Conservation (phyloP, 495 filamentous ascomycete species). For the Aspergillus olivimuriae region DNA sequence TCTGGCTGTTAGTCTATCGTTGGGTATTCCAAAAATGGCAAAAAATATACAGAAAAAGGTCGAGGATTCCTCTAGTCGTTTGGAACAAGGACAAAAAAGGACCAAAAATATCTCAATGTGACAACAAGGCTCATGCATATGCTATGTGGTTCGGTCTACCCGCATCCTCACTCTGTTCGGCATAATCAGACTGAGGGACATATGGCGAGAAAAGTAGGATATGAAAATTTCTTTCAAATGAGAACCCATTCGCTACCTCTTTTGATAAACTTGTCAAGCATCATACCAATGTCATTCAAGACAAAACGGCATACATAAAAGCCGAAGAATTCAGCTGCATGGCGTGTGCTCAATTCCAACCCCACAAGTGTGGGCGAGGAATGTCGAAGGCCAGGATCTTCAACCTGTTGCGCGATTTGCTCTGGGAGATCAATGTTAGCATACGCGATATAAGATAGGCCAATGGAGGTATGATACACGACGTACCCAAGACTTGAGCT, state of each 20-base stretch:
- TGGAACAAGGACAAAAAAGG: no score
- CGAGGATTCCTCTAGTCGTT: no score
- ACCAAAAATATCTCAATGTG: no score
- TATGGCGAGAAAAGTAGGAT: slow-evolving; percentile 3
- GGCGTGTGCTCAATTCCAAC: slow-evolving; percentile 83
- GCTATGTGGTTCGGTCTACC: no score
- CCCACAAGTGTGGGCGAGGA: slow-evolving; percentile 82
- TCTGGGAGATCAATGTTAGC: slow-evolving; percentile 45
- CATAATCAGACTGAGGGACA: no score
- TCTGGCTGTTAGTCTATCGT: no score
- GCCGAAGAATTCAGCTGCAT: slow-evolving; percentile 95
- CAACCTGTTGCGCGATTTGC: slow-evolving; percentile 92
- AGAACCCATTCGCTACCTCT: slow-evolving; percentile 90
- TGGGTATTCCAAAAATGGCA: no score
- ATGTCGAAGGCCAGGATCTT: slow-evolving; percentile 85
- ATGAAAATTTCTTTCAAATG: slow-evolving; percentile 1
- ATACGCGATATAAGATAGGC: background rate
- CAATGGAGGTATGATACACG: slow-evolving; percentile 31
- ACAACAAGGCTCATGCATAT: no score
- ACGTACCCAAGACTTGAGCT: slow-evolving; percentile 88
- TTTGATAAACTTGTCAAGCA: slow-evolving; percentile 97
- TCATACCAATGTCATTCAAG: slow-evolving; percentile 70
- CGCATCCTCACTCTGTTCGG: no score
- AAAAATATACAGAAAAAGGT: no score
- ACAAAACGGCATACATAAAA: slow-evolving; percentile 96